Conservation (phyloP, 768 basidiomycete genomes). For the Podaxis carcinomalis region DNA sequence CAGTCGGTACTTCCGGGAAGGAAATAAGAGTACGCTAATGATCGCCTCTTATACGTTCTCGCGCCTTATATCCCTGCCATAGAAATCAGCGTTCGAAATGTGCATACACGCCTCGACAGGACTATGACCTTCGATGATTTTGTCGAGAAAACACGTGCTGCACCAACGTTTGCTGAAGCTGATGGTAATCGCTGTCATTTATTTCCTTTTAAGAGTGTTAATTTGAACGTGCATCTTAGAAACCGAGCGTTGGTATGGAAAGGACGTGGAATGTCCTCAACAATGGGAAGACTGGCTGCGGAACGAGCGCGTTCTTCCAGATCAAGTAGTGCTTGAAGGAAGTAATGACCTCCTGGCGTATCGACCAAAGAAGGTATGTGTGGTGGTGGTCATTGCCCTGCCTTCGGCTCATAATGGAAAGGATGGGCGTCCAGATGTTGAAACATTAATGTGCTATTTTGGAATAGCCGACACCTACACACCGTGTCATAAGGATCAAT, state of each 20-base stretch:
- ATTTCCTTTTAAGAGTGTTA: background rate
- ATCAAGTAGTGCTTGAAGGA: constrained; percentile 45
- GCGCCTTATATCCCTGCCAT: background rate
- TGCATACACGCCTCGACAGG: constrained; percentile 53
- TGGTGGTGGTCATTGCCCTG: too few relatives aligned
- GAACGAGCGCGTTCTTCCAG: constrained; percentile 43
- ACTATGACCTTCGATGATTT: constrained; percentile 50
- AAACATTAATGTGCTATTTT: constrained; percentile 84
- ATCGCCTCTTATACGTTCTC: background rate
- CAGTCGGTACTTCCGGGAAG: constrained; percentile 19
- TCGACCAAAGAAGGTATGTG: constrained; percentile 47
- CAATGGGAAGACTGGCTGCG: constrained; percentile 64
- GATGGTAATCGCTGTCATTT: constrained; percentile 30
- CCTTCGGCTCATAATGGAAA: background rate
- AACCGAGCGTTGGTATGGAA: constrained; percentile 64
- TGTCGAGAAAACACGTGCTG: constrained; percentile 37
- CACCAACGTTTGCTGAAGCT: constrained; percentile 27
- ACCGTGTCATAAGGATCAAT: constrained; percentile 81
- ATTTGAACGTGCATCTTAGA: constrained; percentile 31
- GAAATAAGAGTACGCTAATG: background rate
- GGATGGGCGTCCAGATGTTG: constrained; percentile 33
- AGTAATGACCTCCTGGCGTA: constrained; percentile 54
- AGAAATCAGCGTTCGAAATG: constrained; percentile 64
- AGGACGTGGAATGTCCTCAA: constrained; percentile 68
- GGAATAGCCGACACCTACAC: constrained; percentile 83